Conservation (phyloP, 2,329 filamentous ascomycete genomes). For the Lachnellula hyalina region DNA sequence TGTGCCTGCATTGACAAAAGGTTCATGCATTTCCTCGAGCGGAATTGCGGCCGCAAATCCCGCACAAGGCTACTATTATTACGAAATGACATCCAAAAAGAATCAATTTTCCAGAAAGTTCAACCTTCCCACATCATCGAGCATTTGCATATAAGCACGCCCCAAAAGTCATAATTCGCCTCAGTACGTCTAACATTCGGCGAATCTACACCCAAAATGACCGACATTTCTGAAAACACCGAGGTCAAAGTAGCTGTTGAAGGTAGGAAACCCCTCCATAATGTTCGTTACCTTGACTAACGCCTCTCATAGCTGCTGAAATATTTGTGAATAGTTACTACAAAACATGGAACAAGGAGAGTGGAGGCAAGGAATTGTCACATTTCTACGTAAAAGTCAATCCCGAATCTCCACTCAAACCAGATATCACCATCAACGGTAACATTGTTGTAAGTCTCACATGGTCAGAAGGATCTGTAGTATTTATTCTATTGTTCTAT, state of each 20-base stretch:
- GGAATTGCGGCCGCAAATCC: slow-evolving; percentile 10
- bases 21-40: not conserved
- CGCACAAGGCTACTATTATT: not conserved
- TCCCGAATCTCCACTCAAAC: slow-evolving; percentile 46
- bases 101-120: not conserved
- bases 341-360: slow-evolving; percentile 58
- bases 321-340: slow-evolving; percentile 73
- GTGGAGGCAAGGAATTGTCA: slow-evolving; percentile 44
- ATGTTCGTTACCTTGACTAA: not conserved
- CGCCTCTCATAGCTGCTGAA: slow-evolving; percentile 53
- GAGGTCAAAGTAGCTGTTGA: slow-evolving; percentile 33
- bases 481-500: not conserved
- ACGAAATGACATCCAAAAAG: too few relatives aligned
- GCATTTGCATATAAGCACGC: not conserved
- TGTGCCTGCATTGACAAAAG: not conserved
- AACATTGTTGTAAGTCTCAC: slow-evolving; percentile 44
- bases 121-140: not conserved
- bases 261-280: slow-evolving; percentile 24
- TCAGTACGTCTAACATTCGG: not conserved
- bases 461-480: not conserved
- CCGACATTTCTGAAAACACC: slow-evolving; percentile 44
- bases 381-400: slow-evolving; percentile 66
- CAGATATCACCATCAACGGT: slow-evolving; percentile 78
- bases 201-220: slow-evolving; percentile 21
- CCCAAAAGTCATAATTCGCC: not conserved